phyloP scores from a whole-genome alignment of 345 rosid species.

The Psidium guajava region DNA sequence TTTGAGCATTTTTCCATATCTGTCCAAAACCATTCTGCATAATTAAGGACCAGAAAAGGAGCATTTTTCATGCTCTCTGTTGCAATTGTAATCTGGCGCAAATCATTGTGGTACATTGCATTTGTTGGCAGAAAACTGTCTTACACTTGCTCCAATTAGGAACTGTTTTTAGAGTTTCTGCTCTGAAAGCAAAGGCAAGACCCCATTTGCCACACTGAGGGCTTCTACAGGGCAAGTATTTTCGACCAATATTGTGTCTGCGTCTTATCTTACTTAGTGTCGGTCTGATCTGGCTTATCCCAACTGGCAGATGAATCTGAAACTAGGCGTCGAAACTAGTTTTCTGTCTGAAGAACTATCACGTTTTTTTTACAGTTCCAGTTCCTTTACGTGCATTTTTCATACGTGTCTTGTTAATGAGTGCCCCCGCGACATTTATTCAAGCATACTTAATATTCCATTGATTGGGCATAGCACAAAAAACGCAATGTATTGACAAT shows the following conservation, averaged over 20 bases:
- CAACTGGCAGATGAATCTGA: background rate
- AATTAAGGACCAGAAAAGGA: background rate
- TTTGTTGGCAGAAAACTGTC: background rate
- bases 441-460: background rate
- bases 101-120: background rate
- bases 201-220: background rate
- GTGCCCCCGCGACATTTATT: background rate
- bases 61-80: background rate
- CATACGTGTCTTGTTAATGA: background rate
- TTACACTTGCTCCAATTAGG: background rate
- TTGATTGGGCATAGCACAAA: background rate
- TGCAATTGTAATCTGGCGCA: background rate
- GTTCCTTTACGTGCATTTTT: background rate
- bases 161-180: background rate
- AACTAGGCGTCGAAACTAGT: background rate
- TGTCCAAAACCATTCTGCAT: background rate
- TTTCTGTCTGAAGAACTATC: background rate
- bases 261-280: background rate
- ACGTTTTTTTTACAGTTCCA: background rate
- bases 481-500: background rate
- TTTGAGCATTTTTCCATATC: background rate
- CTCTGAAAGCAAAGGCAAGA: background rate
- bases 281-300: background rate
- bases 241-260: background rate
- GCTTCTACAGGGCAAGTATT: background rate